These are phyloP conservation scores for Talaromyces nanjingensis DNA, from an alignment of 495 filamentous ascomycete species.

Conservation along the genomic window DNA sequence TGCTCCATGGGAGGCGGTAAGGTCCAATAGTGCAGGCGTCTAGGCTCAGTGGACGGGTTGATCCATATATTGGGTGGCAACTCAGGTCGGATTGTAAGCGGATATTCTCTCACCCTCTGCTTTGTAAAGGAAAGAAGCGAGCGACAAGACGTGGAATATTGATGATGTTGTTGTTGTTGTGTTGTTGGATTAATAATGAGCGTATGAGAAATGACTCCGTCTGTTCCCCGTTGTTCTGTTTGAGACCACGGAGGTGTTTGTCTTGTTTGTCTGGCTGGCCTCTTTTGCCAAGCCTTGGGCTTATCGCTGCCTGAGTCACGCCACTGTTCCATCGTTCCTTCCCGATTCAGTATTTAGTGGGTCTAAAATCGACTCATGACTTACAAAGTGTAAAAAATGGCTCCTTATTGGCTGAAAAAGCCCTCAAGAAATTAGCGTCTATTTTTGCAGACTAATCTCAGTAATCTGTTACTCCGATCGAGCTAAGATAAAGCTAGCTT, in stretches of 20 bases:
- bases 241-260: not conserved
- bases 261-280: not conserved
- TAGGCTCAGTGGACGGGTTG: not conserved
- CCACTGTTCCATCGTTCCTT: not conserved
- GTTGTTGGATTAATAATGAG: not conserved
- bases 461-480: not conserved
- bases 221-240: not conserved
- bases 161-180: not conserved
- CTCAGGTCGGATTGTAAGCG: not conserved
- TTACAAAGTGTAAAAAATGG: not conserved
- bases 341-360: not conserved
- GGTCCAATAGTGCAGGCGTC: not conserved
- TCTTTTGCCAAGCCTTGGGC: not conserved
- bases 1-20: slow-evolving; percentile 7
- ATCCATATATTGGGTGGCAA: not conserved
- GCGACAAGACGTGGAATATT: not conserved
- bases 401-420: not conserved
- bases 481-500: not conserved
- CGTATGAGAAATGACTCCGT: not conserved
- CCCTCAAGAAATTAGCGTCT: not conserved
- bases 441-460: not conserved
- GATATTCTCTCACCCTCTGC: not conserved
- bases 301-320: not conserved
- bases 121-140: not conserved
- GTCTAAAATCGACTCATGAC: not conserved